Evolutionary conservation across 108 stramenopile genomes (phyloP).

Genomic region (Schizochytrium sp.): DNA sequence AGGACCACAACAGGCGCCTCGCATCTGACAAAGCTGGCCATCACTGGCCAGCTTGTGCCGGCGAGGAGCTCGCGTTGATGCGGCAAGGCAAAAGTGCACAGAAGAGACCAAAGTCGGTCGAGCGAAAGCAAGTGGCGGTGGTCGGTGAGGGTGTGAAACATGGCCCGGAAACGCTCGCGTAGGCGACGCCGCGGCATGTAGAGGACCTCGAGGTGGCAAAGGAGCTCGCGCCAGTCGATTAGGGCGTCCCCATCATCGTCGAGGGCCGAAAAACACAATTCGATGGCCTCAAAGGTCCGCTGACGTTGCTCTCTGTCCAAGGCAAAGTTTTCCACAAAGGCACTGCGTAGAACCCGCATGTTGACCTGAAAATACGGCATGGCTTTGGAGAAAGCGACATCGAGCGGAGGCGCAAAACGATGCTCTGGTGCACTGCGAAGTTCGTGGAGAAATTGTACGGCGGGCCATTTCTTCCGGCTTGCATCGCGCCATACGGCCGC

Average conservation of each 20-base stretch:
- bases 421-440: background rate
- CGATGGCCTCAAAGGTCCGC: background rate
- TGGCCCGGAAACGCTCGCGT: background rate
- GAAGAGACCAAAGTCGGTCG: background rate
- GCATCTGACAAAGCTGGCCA: too few relatives aligned
- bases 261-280: background rate
- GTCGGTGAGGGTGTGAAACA: background rate
- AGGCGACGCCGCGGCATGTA: background rate
- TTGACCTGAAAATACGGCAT: background rate
- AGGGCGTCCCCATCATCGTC: background rate
- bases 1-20: too few relatives aligned
- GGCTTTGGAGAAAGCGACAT: background rate
- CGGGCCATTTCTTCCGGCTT: background rate
- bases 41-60: background rate
- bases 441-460: background rate
- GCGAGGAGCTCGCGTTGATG: background rate
- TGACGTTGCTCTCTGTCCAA: background rate
- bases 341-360: background rate
- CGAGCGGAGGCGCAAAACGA: conserved; percentile 9
- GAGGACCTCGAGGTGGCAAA: background rate
- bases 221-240: background rate
- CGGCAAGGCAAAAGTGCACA: background rate
- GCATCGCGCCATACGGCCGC: background rate
- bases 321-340: background rate
- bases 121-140: background rate